Evolutionary conservation across 1,139 yeast species (phyloP), one percentile per base, ranked within the genome.

Genomic region (Kurtzmaniella quercitrusa): DNA sequence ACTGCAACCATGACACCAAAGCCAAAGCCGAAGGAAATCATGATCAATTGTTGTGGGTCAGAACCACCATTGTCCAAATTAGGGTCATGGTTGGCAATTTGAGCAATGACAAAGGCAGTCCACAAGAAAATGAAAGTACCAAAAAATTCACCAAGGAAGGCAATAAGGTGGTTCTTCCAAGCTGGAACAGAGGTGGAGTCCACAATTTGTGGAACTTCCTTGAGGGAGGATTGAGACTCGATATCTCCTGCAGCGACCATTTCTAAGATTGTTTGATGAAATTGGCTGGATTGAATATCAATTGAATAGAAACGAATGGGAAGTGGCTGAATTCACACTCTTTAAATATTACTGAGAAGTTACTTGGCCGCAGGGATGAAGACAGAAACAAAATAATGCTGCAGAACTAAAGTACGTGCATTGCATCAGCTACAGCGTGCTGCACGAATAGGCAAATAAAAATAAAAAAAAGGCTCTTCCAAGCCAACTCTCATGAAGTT

Each of bases 11-110:
- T 79, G 46, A 88, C 88, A 52, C 89, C 83, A 57, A 87, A 85
- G 47, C 96, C 96, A 66, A 88, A 88, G 54, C 96, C 96, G 44
- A 85, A 76, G 3, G 95, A 71, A 56, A 88, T 88, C 89, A 87
- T 84, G 49, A 85, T 74, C 54, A 86, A 67, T 54, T 70, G 72
- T 61, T 77, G 81, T 38, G 95, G 91, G 56, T 81, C 78, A 32
- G 91, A 77, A 38, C 71, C 74, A 11, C 54, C 58, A 11, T 50
- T 49, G 8, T 12, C 22, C 47, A 76, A 69, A 40, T 64, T 59
- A 19, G 75, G 76, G 53, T 76, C 84, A 53, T 79, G 81, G 68
- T 87, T 87, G 50, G 95, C 95, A 60, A 82, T 82, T 61, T 85
- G 88, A 38, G 95, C 95, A 71, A 88, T 86, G 42, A 85, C 76